Base-by-base conservation (phyloP, 768 basidiomycete species). In the Naematelia aurantialba region DNA sequence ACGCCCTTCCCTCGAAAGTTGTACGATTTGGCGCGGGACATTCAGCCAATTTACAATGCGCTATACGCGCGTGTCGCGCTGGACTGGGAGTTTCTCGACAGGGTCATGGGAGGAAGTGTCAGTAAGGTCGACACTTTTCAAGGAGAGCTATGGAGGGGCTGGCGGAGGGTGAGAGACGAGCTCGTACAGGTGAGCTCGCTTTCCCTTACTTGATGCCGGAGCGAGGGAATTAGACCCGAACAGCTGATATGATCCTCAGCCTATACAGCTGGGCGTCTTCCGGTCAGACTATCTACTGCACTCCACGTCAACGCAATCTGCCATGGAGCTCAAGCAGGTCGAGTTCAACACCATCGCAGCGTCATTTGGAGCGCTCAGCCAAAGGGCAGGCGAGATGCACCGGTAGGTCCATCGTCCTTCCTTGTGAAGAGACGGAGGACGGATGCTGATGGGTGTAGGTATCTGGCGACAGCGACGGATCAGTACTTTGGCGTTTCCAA, bases 291-390 rank as follows among this genome's bases (percentile, higher is more conserved):
- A 97, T 78, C 80, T 98, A 27, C 78, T 97, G 21, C 91, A 99
- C 65, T 76, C 81, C 5, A 80, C 69, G 0, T 22, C 60, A 2
- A 56, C 46, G 21, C 53, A 61, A 8, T 49, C 55, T 17, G 66
- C 69, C 5, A 22, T 76, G n/a, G 65, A 70, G 31, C 65, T 99
- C 62, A 94, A 92, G 74, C 94, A 99, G 78, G 94, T 98, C 44
- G 94, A 99, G 75, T 96, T 97, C 79, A 99, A 99, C 73, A 96
- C 94, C 8, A 93, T 97, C 62, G 90, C 92, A 1, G 84, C 87
- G 0, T 92, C 91, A 0, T 94, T 97, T 74, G 94, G 91, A 0
- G 71, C 85, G 0, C 80, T 97, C n/a, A 69, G 66, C 56, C 69
- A 77, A 49, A 61, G 64, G n/a, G 72, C 75, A 5, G 68, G 67